Percentiles rank a stretch among this genome's conserved stretches.
phyloP scores from a whole-genome alignment of 116 monocot genomes.

The Cymodocea nodosa region DNA sequence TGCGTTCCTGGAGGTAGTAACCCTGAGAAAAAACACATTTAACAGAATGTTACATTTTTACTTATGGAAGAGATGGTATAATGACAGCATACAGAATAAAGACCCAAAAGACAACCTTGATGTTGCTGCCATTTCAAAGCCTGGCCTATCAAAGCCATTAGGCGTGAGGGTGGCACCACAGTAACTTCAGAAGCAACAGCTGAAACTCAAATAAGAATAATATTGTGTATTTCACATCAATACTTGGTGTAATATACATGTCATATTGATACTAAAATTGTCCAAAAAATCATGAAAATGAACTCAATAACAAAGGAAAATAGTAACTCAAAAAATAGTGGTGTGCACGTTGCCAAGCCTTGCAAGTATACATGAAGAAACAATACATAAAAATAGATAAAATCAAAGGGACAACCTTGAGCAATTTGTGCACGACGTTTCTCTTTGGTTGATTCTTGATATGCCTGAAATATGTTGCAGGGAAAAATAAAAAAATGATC shows the following conservation, averaged over 20 bases:
- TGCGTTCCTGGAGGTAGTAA: constrained; percentile 95
- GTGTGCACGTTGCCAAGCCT: not conserved
- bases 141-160: constrained; percentile 95
- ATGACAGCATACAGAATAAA: not conserved
- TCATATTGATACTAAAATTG: no score
- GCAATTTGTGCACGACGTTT: constrained; percentile 88
- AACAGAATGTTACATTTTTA: not conserved
- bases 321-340: not conserved
- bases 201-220: constrained; percentile 15
- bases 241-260: no score
- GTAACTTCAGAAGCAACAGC: constrained; percentile 87
- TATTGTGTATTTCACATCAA: not conserved
- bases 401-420: constrained; percentile 52
- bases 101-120: constrained; percentile 41
- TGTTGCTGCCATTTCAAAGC: constrained; percentile 99
- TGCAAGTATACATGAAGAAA: not conserved
- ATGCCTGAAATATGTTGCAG: constrained; percentile 33
- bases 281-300: not conserved
- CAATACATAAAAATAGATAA: not conserved
- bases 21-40: constrained; percentile 30
- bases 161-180: constrained; percentile 87
- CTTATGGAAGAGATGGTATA: no score
- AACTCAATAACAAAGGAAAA: not conserved
- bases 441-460: constrained; percentile 94
- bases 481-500: not conserved